A percentile compares a stretch with the other conserved stretches of the same genome.
phyloP scores from a whole-genome alignment of 31 red algal genomes.

The Asparagopsis taxiformis region DNA sequence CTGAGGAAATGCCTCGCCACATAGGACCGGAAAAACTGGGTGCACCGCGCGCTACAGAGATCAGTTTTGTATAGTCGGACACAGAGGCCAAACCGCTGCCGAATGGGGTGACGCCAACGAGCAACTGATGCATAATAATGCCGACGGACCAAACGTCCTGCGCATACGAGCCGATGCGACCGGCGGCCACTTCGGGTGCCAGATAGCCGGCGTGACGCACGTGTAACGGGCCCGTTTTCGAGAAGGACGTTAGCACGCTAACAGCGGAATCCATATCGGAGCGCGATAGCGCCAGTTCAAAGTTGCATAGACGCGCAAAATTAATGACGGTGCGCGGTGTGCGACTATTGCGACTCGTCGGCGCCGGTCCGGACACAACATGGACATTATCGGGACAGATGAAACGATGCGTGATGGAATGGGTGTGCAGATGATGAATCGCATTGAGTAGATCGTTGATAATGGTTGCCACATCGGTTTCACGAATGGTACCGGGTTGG shows the following conservation, averaged over 20 bases:
- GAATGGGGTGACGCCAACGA: constrained; percentile 49
- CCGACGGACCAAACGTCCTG: constrained; percentile 55
- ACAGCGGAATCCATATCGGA: constrained; percentile 5
- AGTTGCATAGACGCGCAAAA: constrained; percentile 14
- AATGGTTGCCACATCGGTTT: constrained; percentile 39
- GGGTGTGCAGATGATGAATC: constrained; percentile 21
- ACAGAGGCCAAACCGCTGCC: constrained; percentile 5
- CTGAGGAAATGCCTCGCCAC: constrained; percentile 41
- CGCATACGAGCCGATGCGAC: constrained; percentile 14
- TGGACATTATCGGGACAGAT: constrained; percentile 37
- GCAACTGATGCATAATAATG: constrained; percentile 50
- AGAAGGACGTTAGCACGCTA: constrained; percentile 1
- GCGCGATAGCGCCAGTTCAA: constrained; percentile 19
- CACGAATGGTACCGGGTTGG: constrained; percentile 17
- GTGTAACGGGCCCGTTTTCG: constrained; percentile 6
- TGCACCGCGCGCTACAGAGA: constrained; percentile 22
- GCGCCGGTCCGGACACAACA: not conserved
- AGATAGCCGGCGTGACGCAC: constrained; percentile 24
- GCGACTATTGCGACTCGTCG: too few species aligned
- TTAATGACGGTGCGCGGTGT: too few species aligned
- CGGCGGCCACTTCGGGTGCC: constrained; percentile 39
- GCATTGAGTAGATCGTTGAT: constrained; percentile 14
- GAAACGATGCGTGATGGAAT: constrained; percentile 26
- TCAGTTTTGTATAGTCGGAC: constrained; percentile 1
- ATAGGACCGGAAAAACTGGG: constrained; percentile 41